These are phyloP conservation scores for Microthlaspi erraticum DNA, from an alignment of 345 rosid genomes.

Conservation along the genomic window DNA sequence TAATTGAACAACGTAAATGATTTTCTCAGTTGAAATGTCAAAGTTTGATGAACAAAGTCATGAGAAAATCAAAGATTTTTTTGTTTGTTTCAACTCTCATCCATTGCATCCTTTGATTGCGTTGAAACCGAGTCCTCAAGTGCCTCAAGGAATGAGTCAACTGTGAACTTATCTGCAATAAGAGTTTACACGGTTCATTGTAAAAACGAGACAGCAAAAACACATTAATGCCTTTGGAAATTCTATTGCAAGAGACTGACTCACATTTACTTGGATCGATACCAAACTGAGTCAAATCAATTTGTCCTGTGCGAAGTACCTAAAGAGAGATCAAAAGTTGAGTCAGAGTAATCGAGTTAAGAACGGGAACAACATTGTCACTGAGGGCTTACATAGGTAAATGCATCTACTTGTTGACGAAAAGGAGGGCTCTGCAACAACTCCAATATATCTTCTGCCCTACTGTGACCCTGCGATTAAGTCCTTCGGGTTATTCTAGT, in stretches of 20 bases:
- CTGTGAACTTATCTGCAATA: slow-evolving; percentile 83
- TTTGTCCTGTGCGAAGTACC: slow-evolving; percentile 97
- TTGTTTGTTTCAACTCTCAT: slow-evolving; percentile 44
- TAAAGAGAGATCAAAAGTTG: slow-evolving; percentile 37
- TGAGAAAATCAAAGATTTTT: not conserved
- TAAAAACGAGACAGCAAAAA: slow-evolving; percentile 2
- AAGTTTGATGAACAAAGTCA: slow-evolving; percentile 25
- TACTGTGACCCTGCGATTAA: slow-evolving; percentile 72
- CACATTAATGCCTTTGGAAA: not conserved
- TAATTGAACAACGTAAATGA: slow-evolving; percentile 3
- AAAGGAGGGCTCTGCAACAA: slow-evolving; percentile 92
- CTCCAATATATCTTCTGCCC: slow-evolving; percentile 77
- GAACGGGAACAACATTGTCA: slow-evolving; percentile 18
- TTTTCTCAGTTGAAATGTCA: slow-evolving; percentile 1
- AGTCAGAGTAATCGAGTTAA: slow-evolving; percentile 15
- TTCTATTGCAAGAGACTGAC: slow-evolving; percentile 31
- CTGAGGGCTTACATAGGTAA: slow-evolving; percentile 72
- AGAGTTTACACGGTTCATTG: not conserved
- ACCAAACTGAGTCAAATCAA: slow-evolving; percentile 93
- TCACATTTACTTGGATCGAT: slow-evolving; percentile 89
- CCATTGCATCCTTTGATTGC: slow-evolving; percentile 40
- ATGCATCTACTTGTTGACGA: slow-evolving; percentile 97
- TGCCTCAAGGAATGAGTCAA: slow-evolving; percentile 90
- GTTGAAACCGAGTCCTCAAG: slow-evolving; percentile 82
- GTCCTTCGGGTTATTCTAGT: slow-evolving; percentile 15